These are phyloP conservation scores for Apiotrichum porosum DNA, from an alignment of 1,284 basidiomycete species.

Conservation along the genomic window DNA sequence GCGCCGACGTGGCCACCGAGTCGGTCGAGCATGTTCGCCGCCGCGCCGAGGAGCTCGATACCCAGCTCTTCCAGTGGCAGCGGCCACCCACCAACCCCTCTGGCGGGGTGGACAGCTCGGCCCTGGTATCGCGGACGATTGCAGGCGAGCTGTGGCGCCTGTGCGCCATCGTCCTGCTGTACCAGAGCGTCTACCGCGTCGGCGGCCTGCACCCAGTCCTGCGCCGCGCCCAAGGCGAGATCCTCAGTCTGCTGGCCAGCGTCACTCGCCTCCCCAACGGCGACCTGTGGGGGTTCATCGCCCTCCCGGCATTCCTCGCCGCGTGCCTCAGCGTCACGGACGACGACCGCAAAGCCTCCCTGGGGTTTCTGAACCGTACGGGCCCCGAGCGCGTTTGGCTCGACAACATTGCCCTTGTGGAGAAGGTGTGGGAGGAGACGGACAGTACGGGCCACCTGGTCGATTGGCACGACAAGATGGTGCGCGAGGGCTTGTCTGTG, in stretches of 20 bases:
- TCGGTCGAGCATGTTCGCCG: conserved; percentile 10
- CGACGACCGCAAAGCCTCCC: conserved; percentile 21
- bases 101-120: conserved; percentile 14
- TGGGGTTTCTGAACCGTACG: conserved; percentile 21
- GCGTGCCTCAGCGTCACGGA: conserved; percentile 19
- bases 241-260: conserved; percentile 23
- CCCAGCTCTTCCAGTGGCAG: conserved; percentile 19
- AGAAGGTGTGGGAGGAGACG: conserved; percentile 31
- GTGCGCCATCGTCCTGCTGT: conserved; percentile 23
- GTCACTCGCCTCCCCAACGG: conserved; percentile 25
- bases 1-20: conserved; percentile 12
- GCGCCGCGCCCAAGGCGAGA: conserved; percentile 18
- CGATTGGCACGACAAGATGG: conserved; percentile 34
- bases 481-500: conserved; percentile 25
- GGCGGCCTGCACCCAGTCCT: conserved; percentile 28
- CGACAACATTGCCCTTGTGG: conserved; percentile 31
- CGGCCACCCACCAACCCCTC: neutral
- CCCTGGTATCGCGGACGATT: conserved; percentile 25
- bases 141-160: conserved; percentile 27
- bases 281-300: conserved; percentile 27
- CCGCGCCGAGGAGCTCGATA: conserved; percentile 25
- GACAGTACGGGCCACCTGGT: conserved; percentile 24
- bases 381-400: conserved; percentile 31
- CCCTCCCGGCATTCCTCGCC: conserved; percentile 27
- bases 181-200: conserved; percentile 26